phyloP scores from a whole-genome alignment of 1,139 yeast genomes.

The Zygosaccharomyces pseudobailii region DNA sequence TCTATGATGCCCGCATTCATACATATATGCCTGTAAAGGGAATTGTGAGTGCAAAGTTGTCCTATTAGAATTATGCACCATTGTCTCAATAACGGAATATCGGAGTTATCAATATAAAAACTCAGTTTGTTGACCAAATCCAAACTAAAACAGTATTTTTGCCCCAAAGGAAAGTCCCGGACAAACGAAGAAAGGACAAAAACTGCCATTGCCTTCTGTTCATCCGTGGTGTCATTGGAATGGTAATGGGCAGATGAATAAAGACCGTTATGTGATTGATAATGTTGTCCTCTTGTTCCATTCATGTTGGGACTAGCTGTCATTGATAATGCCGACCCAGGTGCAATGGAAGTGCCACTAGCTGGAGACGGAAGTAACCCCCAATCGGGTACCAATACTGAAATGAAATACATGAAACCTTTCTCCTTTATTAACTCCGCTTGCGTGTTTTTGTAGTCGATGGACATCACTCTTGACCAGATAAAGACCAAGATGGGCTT shows the following conservation, averaged over 20 bases:
- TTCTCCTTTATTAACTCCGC: constrained; percentile 87
- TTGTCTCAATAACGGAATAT: constrained; percentile 80
- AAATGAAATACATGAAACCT: constrained; percentile 83
- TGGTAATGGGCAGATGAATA: constrained; percentile 28
- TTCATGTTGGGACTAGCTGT: constrained; percentile 25
- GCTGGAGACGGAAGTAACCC: constrained; percentile 35
- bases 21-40: constrained; percentile 72
- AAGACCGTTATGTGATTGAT: constrained; percentile 17
- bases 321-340: constrained; percentile 30
- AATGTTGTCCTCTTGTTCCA: constrained; percentile 19
- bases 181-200: constrained; percentile 81
- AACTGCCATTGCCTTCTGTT: constrained; percentile 94
- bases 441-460: constrained; percentile 85
- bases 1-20: constrained; percentile 61
- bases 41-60: constrained; percentile 68
- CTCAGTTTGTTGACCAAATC: constrained; percentile 69
- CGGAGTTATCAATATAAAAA: constrained; percentile 63
- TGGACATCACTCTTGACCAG: constrained; percentile 98
- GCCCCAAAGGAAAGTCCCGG: constrained; percentile 75
- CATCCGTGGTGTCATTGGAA: constrained; percentile 47
- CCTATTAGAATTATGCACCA: constrained; percentile 84
- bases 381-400: constrained; percentile 55
- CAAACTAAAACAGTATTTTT: constrained; percentile 68
- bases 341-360: constrained; percentile 28
- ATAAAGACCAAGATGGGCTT: constrained; percentile 92